Conservation (phyloP, 441 rosid species). For the Corymbia calophylla region DNA sequence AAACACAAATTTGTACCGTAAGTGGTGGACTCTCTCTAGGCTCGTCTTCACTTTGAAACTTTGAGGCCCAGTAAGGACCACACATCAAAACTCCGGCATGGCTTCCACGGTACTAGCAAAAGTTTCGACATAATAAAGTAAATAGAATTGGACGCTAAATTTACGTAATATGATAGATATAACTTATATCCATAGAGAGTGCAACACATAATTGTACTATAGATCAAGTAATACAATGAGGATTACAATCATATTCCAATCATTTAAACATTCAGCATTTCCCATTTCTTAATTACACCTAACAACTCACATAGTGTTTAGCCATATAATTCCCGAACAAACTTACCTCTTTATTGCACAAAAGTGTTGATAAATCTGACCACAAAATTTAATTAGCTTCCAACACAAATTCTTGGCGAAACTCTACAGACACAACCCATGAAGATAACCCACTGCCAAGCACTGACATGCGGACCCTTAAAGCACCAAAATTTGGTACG, state of each 20-base stretch:
- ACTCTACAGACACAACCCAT: neutral
- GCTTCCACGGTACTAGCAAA: neutral
- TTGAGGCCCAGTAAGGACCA: neutral
- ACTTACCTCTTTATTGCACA: neutral
- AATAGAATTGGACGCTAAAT: rapidly evolving
- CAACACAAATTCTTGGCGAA: neutral
- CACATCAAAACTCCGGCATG: neutral
- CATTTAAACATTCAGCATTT: neutral
- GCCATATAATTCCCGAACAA: neutral
- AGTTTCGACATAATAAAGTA: neutral
- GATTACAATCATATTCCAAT: neutral
- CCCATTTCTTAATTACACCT: rapidly evolving
- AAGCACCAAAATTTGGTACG: no score
- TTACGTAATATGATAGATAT: neutral
- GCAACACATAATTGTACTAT: neutral
- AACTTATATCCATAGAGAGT: neutral
- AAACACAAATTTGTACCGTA: neutral
- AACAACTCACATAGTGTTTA: neutral
- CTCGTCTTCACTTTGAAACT: neutral
- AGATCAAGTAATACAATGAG: neutral
- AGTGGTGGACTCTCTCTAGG: neutral
- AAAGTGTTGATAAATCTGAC: neutral
- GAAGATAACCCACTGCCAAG: neutral
- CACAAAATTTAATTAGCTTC: neutral
- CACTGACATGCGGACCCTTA: neutral